Conservation (phyloP, 1,284 basidiomycete genomes). For the Gymnopus androsaceus region DNA sequence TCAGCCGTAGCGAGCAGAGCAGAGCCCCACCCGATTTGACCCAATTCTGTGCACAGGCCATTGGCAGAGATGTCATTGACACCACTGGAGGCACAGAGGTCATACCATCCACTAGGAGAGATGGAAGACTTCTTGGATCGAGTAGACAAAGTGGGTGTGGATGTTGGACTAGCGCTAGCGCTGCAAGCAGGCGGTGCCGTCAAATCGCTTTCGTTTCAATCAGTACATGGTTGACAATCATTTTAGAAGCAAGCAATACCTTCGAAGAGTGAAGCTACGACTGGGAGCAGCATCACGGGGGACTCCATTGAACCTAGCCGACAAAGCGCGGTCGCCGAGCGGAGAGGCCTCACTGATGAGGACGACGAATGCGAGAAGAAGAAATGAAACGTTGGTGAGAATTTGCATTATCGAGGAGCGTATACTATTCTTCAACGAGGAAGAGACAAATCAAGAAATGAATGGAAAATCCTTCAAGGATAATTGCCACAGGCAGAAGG, state of each 20-base stretch:
- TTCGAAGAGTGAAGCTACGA: constrained; percentile 34
- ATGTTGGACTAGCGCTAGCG: constrained; percentile 9
- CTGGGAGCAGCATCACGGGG: constrained; percentile 21
- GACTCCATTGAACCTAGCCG: constrained; percentile 30
- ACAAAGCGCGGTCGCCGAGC: constrained; percentile 33
- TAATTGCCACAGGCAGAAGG: not conserved
- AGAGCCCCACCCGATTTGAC: constrained; percentile 40
- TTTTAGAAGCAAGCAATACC: constrained; percentile 21
- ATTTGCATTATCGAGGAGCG: not conserved
- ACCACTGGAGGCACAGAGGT: constrained; percentile 38
- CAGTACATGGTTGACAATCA: not conserved
- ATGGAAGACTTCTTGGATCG: constrained; percentile 9
- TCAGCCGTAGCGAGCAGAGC: constrained; percentile 45
- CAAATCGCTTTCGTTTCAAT: constrained; percentile 20
- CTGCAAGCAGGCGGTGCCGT: constrained; percentile 20
- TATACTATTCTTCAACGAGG: not conserved
- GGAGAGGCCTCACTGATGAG: constrained; percentile 26
- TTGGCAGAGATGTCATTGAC: constrained; percentile 38
- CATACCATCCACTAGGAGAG: constrained; percentile 31
- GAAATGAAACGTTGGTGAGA: not conserved
- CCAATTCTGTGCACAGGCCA: constrained; percentile 42
- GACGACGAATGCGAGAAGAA: not conserved
- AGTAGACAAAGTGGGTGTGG: constrained; percentile 6
- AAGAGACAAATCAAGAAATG: constrained; percentile 20
- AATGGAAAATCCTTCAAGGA: constrained; percentile 8